Conservation (phyloP, 2,329 filamentous ascomycete genomes). For the Trichoderma simmonsii region DNA sequence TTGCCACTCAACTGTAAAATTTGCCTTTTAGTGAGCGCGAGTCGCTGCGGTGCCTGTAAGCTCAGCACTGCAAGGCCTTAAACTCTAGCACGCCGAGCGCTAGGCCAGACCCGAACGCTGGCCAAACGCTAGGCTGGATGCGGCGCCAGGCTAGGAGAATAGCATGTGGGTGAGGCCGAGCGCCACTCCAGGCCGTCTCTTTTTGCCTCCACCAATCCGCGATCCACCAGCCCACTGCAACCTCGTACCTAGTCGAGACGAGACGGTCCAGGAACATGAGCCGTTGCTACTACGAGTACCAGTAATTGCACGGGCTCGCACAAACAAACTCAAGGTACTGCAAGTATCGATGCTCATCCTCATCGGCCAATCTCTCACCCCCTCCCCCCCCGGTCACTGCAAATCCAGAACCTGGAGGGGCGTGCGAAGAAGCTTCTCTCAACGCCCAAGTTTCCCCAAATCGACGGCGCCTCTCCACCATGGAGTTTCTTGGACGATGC, state of each 20-base stretch:
- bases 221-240: not conserved
- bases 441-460: slow-evolving; percentile 6
- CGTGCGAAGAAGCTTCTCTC: not conserved
- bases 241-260: not conserved
- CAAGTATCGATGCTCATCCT: not conserved
- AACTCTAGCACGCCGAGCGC: not conserved
- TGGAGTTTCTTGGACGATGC: not conserved
- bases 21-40: not conserved
- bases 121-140: not conserved
- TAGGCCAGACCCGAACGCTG: slow-evolving; percentile 15
- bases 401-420: not conserved
- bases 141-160: slow-evolving; percentile 11
- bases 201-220: slow-evolving; percentile 1
- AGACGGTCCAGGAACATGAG: slow-evolving; percentile 5
- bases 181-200: slow-evolving; percentile 2
- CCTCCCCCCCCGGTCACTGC: not conserved
- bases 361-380: not conserved
- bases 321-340: not conserved
- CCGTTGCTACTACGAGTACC: not conserved
- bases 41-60: not conserved
- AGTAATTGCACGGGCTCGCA: not conserved
- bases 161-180: slow-evolving; percentile 17
- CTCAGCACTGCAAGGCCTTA: not conserved
- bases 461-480: slow-evolving; percentile 13
- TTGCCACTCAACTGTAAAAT: not conserved